These are phyloP conservation scores for Lichina pygmaea DNA, from an alignment of 495 filamentous ascomycete species.

Conservation along the genomic window DNA sequence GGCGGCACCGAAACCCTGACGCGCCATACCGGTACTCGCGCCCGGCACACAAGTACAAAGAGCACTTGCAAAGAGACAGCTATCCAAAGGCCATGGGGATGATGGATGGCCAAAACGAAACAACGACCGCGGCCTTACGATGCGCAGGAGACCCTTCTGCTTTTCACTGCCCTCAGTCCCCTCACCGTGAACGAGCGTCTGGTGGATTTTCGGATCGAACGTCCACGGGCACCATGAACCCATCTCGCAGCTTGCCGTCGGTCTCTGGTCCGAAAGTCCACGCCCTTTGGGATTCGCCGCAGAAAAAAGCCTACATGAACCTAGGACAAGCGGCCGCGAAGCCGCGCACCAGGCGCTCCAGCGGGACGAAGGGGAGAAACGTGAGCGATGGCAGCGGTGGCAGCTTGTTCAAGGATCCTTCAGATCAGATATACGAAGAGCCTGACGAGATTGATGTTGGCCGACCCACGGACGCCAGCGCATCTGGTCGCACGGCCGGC, in stretches of 20 bases:
- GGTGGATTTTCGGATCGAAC: constrained; percentile 2
- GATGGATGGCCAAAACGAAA: constrained; percentile 11
- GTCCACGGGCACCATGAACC: neutral
- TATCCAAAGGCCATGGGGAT: constrained; percentile 31
- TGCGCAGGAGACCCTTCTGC: too few relatives aligned
- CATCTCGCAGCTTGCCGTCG: neutral
- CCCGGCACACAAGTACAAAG: constrained; percentile 32
- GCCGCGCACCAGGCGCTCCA: constrained; percentile 5
- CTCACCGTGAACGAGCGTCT: neutral
- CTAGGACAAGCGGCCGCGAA: constrained; percentile 1
- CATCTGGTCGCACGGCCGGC: neutral
- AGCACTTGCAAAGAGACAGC: constrained; percentile 31
- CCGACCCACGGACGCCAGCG: neutral
- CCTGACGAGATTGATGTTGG: constrained; percentile 20
- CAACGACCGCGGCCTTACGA: too few relatives aligned
- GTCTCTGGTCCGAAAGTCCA: constrained; percentile 1
- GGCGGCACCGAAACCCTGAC: constrained; percentile 48
- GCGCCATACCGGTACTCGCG: constrained; percentile 24
- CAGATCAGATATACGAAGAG: constrained; percentile 79
- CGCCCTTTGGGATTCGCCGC: constrained; percentile 7
- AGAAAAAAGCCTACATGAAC: constrained; percentile 11
- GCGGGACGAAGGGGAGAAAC: constrained; percentile 12
- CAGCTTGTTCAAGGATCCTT: constrained; percentile 23
- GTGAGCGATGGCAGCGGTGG: constrained; percentile 22
- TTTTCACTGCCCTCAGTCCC: too few relatives aligned